These are phyloP conservation scores for Pholiota conissans DNA, from an alignment of 768 basidiomycete genomes.

Conservation along the genomic window DNA sequence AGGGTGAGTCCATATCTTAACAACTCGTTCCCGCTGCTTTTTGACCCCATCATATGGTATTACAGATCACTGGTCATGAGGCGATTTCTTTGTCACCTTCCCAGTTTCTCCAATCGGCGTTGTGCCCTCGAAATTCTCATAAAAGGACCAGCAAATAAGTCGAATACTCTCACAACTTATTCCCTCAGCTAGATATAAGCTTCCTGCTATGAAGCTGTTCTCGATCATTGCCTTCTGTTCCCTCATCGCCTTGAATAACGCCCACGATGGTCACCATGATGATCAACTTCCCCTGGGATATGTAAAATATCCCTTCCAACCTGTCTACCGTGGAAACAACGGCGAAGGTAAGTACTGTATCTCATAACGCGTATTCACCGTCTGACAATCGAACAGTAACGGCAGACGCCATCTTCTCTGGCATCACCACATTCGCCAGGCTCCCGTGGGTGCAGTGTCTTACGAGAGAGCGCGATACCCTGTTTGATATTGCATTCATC, in stretches of 20 bases:
- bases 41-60: constrained; percentile 20
- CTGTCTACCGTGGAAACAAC: constrained; percentile 50
- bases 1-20: constrained; percentile 14
- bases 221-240: constrained; percentile 23
- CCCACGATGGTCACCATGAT: constrained; percentile 35
- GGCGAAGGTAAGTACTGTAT: constrained; percentile 49
- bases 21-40: constrained; percentile 19
- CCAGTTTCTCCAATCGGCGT: constrained; percentile 6
- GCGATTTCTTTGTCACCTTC: constrained; percentile 11
- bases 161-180: neutral
- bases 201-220: constrained; percentile 18
- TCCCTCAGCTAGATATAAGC: neutral
- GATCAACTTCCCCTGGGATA: constrained; percentile 68
- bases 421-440: constrained; percentile 83
- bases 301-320: constrained; percentile 65
- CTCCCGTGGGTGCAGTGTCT: constrained; percentile 85
- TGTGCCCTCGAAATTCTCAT: constrained; percentile 7
- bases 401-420: constrained; percentile 78
- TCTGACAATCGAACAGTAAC: constrained; percentile 46
- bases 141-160: constrained; percentile 7
- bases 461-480: constrained; percentile 51
- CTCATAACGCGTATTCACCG: constrained; percentile 1
- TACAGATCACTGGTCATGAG: constrained; percentile 17
- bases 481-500: constrained; percentile 82
- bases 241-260: constrained; percentile 25